Evolutionary conservation across 2,329 filamentous ascomycete genomes (phyloP), one percentile per base, ranked within the genome.

Genomic region (Penicillium sp.): DNA sequence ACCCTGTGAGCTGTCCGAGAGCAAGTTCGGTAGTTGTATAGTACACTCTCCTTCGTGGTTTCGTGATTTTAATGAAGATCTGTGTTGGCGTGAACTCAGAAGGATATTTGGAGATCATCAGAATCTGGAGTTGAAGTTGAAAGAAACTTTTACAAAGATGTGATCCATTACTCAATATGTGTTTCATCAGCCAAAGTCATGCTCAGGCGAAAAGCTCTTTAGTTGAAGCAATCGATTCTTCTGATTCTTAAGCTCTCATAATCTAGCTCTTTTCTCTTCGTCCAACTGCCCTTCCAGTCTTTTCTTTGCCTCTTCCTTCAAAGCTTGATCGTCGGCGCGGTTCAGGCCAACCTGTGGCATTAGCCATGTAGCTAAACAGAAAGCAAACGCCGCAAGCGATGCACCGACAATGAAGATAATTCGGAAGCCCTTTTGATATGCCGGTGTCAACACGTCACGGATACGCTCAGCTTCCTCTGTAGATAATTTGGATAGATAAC

Each of bases 401-500:
- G 74, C 72, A 2, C 70, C 69, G 10, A 75, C 63, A 4, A 75
- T 56, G 53, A 77, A 78, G 5, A 77, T 70, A 27, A 72, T 70
- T 10, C 68, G 64, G 55, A 77, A 77, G 0, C 71, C 75, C 9
- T 64, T 61, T 30, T 66, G 63, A 52, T 78, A 78, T 0, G 71
- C 73, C 1, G 68, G 61, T 18, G 72, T 63, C 10, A 74, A 49
- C 3, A 70, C 53, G 23, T 58, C 55, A 39, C 66, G 70, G 6
- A 67, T 64, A 27, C 60, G 58, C 11, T 60, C 60, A 7, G 63
- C 65, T 46, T 69, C 61, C 2, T 52, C 57, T 4, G 23, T 47
- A 4, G 64, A 63, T 7, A 70, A 59, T 6, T 61, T 55, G 8
- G 69, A 66, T 3, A 73, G 58, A 32, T 66, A 72, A 13, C 51